Evolutionary conservation across 164 flowering plant genomes (phyloP).

Genomic region (Hamamelis virginiana): DNA sequence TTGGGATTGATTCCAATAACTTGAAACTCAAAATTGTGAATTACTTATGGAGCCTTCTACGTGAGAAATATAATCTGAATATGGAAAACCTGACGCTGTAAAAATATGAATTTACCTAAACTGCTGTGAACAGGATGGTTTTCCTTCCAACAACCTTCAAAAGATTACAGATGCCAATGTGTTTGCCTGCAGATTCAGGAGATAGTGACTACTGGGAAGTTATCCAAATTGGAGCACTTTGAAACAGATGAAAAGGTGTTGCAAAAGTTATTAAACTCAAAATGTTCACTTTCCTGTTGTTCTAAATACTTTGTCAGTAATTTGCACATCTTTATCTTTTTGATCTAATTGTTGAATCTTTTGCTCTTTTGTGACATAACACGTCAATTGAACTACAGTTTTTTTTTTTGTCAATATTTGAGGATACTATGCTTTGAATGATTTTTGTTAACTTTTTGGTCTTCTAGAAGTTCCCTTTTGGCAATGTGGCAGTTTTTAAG

Average conservation of each 20-base stretch:
- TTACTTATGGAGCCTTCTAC: too few species aligned
- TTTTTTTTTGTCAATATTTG: background rate
- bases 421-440: background rate
- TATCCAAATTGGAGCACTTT: constrained; percentile 93
- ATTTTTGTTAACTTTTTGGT: background rate
- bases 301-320: background rate
- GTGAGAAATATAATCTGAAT: too few species aligned
- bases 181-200: constrained; percentile 78
- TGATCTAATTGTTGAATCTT: background rate
- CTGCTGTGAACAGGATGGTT: background rate
- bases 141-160: background rate
- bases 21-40: too few species aligned
- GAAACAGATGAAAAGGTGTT: constrained; percentile 91
- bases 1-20: background rate
- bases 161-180: constrained; percentile 1
- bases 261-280: constrained; percentile 8
- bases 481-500: background rate
- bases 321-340: background rate
- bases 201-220: constrained; percentile 85
- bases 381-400: background rate
- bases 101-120: too few species aligned
- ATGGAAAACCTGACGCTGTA: too few species aligned
- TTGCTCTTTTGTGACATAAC: background rate
- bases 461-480: background rate
- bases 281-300: background rate